Percentiles rank a stretch among this genome's conserved stretches.
These are phyloP conservation scores for Fusarium buharicum DNA, from an alignment of 2,329 filamentous ascomycete species.

Conservation along the genomic window DNA sequence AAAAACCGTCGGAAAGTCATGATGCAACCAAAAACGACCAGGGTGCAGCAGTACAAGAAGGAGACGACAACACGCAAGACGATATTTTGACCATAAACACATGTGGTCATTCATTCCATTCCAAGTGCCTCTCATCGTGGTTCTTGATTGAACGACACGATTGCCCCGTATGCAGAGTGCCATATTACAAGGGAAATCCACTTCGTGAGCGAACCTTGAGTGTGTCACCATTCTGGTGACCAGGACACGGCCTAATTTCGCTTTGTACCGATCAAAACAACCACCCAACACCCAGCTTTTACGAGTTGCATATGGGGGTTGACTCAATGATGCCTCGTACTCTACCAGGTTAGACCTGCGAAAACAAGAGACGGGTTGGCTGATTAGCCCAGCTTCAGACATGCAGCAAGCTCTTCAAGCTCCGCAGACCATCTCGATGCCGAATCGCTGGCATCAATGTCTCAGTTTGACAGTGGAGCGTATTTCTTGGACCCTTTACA, in stretches of 20 bases:
- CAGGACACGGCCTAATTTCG: not conserved
- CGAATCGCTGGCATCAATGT: not conserved
- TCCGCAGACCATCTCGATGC: slow-evolving; percentile 13
- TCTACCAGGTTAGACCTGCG: no score
- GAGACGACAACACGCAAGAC: slow-evolving; percentile 15
- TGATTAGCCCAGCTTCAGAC: no score
- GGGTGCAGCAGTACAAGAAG: slow-evolving; percentile 3
- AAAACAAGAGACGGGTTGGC: slow-evolving; percentile 2
- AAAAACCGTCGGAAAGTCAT: not conserved
- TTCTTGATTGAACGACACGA: slow-evolving; percentile 51
- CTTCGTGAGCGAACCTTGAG: slow-evolving; percentile 24
- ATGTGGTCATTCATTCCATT: slow-evolving; percentile 55
- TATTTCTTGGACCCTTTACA: not conserved
- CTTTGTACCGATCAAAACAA: not conserved
- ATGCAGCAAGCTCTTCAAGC: no score
- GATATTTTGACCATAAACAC: slow-evolving; percentile 52
- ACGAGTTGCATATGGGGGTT: no score
- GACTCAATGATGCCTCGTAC: no score
- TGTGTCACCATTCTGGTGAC: slow-evolving; percentile 40
- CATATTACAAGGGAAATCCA: slow-evolving; percentile 45
- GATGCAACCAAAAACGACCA: slow-evolving; percentile 1
- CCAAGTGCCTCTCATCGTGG: slow-evolving; percentile 54
- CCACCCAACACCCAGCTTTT: not conserved
- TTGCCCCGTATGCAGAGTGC: slow-evolving; percentile 54
- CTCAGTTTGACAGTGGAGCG: slow-evolving; percentile 5